Conservation (phyloP, 192 early-diverging fungal genomes). For the Coemansia sp. region DNA sequence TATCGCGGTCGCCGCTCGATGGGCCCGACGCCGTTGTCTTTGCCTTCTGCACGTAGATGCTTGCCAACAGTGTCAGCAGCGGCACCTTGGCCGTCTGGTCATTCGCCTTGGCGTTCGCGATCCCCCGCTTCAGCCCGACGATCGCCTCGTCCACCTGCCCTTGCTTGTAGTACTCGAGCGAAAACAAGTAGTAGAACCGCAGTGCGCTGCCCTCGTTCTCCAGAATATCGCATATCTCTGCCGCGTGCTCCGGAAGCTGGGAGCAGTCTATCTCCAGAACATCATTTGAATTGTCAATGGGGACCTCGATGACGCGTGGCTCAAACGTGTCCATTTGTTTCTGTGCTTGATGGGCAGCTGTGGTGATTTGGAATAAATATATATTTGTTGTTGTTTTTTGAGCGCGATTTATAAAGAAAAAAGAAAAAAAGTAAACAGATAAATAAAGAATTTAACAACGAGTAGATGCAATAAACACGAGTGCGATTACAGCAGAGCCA, state of each 20-base stretch:
- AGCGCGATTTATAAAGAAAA: not conserved
- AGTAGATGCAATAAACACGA: not conserved
- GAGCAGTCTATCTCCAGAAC: slow-evolving; percentile 70
- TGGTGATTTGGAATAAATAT: no score
- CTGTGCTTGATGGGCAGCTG: not conserved
- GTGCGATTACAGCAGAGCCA: not conserved
- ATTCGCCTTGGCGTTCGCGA: slow-evolving; percentile 46
- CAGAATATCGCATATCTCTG: slow-evolving; percentile 70
- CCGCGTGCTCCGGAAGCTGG: slow-evolving; percentile 59
- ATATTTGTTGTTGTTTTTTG: no score
- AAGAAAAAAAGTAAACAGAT: slow-evolving; percentile 1
- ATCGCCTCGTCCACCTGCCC: slow-evolving; percentile 62
- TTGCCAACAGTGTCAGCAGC: slow-evolving; percentile 72
- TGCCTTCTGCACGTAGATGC: slow-evolving; percentile 73
- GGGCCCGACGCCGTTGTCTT: slow-evolving; percentile 20
- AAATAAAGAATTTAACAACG: not conserved
- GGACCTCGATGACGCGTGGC: slow-evolving; percentile 60
- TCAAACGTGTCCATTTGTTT: slow-evolving; percentile 6
- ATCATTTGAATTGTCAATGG: slow-evolving; percentile 63
- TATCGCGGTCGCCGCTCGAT: slow-evolving; percentile 47
- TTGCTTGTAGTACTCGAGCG: slow-evolving; percentile 75
- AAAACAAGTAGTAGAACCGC: slow-evolving; percentile 69
- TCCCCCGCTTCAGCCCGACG: slow-evolving; percentile 58
- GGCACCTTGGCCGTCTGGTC: slow-evolving; percentile 60
- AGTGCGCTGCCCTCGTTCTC: slow-evolving; percentile 64